Base-by-base conservation (phyloP, 1,139 yeast species). In the Lizanozyma gosingica region DNA sequence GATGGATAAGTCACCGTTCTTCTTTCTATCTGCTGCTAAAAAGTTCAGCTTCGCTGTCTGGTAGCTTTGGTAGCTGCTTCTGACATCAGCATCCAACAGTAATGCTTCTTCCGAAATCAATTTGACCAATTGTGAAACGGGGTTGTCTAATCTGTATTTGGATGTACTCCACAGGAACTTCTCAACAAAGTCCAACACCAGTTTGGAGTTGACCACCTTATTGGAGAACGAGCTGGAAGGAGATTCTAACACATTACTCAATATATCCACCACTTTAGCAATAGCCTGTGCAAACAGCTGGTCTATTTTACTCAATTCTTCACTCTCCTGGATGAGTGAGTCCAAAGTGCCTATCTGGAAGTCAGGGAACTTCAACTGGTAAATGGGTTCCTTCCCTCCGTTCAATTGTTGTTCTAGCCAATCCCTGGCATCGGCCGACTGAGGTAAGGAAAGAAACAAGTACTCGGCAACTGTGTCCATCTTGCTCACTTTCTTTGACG, bases 261-360 rank as follows among this genome's bases (percentile, higher is more conserved):
- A 68, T 22, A 86, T 76, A 50, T 92, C 99, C 42, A 83, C 72
- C 18, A 84, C 78, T 61, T 94, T 94, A 35, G 69, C 57, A 29
- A 88, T 78, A 4, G 94, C 75, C 14, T 72, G 65, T 39, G 73
- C 76, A 55, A 90, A 73, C 60, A 86, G 94, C 18, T 67, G 66
- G 62, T 92, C 99, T 42, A 83, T 66, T 59, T 87, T 88, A 38
- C 77, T 68, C 45, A 94, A 71, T 56, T 90, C 97, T 54, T 94
- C 98, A 57, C 92, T 80, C 62, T 88, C 92, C 53, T 83, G 80
- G 41, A 92, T 94, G 46, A 92, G 73, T 35, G 90, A 82, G 63
- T 94, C 99, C 56, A 92, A 73, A 2, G 97, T 90, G 33, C 97
- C 97, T 49, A 92, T 86, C 62, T 92, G 94, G 62, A 92, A 90